Percentiles rank a stretch among this genome's conserved stretches.
Conservation (phyloP, 495 filamentous ascomycete species). For the Trypethelium eluteriae region DNA sequence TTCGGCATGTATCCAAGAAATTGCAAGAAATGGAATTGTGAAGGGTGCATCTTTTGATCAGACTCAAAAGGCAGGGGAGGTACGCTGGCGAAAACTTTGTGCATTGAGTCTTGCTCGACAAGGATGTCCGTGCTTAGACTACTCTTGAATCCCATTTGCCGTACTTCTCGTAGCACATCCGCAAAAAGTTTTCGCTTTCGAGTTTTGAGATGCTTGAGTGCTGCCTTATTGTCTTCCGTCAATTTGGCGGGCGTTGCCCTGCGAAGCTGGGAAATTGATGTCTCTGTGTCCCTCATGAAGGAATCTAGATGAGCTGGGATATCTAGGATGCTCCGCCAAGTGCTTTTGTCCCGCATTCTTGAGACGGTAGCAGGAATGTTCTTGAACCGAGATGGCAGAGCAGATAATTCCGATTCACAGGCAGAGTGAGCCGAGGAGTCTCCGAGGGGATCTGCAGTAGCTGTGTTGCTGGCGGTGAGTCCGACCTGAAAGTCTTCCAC, state of each 20-base stretch:
- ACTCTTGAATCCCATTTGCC: constrained; percentile 79
- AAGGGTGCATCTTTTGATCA: constrained; percentile 29
- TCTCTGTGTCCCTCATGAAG: constrained; percentile 59
- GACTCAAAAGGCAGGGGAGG: constrained; percentile 37
- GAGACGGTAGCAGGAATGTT: constrained; percentile 57
- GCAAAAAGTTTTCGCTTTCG: constrained; percentile 86
- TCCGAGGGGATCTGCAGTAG: background rate
- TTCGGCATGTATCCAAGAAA: constrained; percentile 61
- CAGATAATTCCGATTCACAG: background rate
- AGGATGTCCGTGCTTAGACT: constrained; percentile 65
- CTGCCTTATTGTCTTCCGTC: constrained; percentile 73
- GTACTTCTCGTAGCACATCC: constrained; percentile 71
- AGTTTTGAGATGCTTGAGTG: constrained; percentile 77
- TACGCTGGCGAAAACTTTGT: constrained; percentile 50
- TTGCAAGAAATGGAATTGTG: constrained; percentile 72
- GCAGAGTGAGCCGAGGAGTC: background rate
- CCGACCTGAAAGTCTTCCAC: background rate
- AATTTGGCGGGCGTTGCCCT: constrained; percentile 68
- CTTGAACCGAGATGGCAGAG: constrained; percentile 57
- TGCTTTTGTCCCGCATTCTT: constrained; percentile 51
- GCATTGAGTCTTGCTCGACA: constrained; percentile 60
- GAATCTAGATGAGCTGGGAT: constrained; percentile 53
- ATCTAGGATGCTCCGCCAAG: constrained; percentile 41
- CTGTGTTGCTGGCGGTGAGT: background rate
- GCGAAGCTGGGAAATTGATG: constrained; percentile 61